phyloP scores from a whole-genome alignment of 176 grass and related monocot species.

The Tillandsia fasciculata region DNA sequence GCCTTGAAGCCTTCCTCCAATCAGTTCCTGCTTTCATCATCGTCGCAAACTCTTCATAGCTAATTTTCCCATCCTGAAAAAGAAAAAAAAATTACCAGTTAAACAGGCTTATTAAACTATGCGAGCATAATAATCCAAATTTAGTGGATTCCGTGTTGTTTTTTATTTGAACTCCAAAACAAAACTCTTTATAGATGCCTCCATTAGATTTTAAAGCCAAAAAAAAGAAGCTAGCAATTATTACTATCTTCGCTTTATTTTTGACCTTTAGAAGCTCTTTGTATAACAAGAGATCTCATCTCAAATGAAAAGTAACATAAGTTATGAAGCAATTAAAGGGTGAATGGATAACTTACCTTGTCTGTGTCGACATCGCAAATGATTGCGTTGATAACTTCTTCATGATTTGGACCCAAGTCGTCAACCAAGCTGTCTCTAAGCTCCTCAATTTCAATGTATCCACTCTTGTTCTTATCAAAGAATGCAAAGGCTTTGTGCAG shows the following conservation, averaged over 20 bases:
- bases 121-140: no score
- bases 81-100: no score
- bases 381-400: constrained; percentile 85
- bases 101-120: no score
- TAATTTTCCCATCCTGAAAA: constrained; percentile 82
- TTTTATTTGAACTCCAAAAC: no score
- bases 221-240: no score
- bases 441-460: constrained; percentile 84
- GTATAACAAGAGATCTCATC: no score
- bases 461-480: constrained; percentile 72
- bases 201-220: no score
- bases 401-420: constrained; percentile 61
- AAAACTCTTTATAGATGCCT: no score
- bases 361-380: constrained; percentile 78
- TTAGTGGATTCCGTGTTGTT: no score
- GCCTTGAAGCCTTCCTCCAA: constrained; percentile 91
- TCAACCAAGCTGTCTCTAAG: constrained; percentile 48
- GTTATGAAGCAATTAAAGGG: neutral
- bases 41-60: constrained; percentile 73
- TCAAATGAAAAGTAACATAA: no score
- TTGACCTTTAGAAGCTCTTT: no score
- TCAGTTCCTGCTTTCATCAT: constrained; percentile 97
- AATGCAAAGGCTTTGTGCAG: constrained; percentile 80
- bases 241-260: no score
- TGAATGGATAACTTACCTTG: constrained; percentile 42